A percentile compares a stretch with the other conserved stretches of the same genome.
phyloP scores from a whole-genome alignment of 208 protist species.

The Leishmania lainsoni region DNA sequence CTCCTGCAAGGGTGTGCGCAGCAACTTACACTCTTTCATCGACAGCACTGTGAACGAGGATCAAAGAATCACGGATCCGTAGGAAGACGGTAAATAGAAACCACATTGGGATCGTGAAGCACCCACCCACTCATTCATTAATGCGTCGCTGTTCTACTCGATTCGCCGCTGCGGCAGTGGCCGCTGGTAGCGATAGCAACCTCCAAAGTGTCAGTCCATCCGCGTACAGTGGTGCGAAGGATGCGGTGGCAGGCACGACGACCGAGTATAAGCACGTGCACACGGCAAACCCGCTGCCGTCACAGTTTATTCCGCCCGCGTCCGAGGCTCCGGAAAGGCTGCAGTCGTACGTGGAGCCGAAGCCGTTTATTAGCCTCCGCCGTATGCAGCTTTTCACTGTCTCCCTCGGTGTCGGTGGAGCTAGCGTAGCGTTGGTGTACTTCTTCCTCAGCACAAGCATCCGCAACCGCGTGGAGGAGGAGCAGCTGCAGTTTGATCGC shows the following conservation, averaged over 20 bases:
- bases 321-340: slow-evolving; percentile 76
- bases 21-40: background rate
- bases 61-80: background rate
- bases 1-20: background rate
- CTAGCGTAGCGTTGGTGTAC: slow-evolving; percentile 61
- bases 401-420: slow-evolving; percentile 63
- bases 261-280: slow-evolving; percentile 24
- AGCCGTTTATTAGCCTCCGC: slow-evolving; percentile 74
- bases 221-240: background rate
- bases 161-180: slow-evolving; percentile 5
- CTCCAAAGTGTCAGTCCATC: slow-evolving; percentile 4
- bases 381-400: slow-evolving; percentile 70
- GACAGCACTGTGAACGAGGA: background rate
- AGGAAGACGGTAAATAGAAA: background rate
- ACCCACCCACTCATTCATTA: background rate
- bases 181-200: background rate
- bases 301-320: slow-evolving; percentile 42
- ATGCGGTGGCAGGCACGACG: background rate
- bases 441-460: slow-evolving; percentile 80
- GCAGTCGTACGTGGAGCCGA: slow-evolving; percentile 77
- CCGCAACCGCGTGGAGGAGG: slow-evolving; percentile 55
- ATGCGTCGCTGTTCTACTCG: slow-evolving; percentile 23
- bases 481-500: slow-evolving; percentile 51
- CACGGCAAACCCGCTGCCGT: slow-evolving; percentile 20
- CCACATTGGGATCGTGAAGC: background rate